Conservation (phyloP, 108 stramenopile species). For the Cyclostephanos invisitatus region DNA sequence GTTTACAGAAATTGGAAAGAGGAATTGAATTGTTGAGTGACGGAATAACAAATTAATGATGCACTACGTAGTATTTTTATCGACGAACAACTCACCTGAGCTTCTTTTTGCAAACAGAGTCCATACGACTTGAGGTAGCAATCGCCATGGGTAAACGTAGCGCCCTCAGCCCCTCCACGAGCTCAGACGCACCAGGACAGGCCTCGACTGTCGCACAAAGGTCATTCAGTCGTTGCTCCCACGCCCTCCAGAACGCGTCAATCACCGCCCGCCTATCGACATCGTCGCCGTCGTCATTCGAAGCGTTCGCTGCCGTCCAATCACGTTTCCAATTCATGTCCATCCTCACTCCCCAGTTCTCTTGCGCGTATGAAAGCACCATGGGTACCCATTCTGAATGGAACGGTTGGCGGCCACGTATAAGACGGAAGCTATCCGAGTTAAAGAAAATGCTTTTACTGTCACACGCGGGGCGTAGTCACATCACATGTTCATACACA, state of each 20-base stretch:
- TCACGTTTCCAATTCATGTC: conserved; percentile 39
- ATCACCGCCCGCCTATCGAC: conserved; percentile 13
- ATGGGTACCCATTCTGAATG: conserved; percentile 76
- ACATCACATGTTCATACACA: not conserved
- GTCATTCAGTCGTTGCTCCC: conserved; percentile 61
- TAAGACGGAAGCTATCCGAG: not conserved
- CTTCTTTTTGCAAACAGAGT: conserved; percentile 64
- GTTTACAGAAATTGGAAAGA: not conserved
- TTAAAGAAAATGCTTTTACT: not conserved
- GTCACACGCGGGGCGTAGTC: not conserved
- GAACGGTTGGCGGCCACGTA: not conserved
- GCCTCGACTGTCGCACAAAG: conserved; percentile 63
- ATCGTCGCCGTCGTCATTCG: conserved; percentile 12
- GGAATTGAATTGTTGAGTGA: not conserved
- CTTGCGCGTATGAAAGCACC: conserved; percentile 56
- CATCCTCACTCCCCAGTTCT: conserved; percentile 51
- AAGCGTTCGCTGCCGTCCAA: conserved; percentile 11
- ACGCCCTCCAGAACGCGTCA: conserved; percentile 55
- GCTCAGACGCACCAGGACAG: conserved; percentile 63
- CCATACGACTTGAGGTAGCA: conserved; percentile 66
- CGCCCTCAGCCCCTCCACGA: conserved; percentile 51
- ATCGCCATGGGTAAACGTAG: conserved; percentile 65
- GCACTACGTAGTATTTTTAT: not conserved
- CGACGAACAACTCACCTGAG: conserved; percentile 29
- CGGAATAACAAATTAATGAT: not conserved